Base-by-base conservation (phyloP, 2,329 filamentous ascomycete species). In the Xylaria sp. region DNA sequence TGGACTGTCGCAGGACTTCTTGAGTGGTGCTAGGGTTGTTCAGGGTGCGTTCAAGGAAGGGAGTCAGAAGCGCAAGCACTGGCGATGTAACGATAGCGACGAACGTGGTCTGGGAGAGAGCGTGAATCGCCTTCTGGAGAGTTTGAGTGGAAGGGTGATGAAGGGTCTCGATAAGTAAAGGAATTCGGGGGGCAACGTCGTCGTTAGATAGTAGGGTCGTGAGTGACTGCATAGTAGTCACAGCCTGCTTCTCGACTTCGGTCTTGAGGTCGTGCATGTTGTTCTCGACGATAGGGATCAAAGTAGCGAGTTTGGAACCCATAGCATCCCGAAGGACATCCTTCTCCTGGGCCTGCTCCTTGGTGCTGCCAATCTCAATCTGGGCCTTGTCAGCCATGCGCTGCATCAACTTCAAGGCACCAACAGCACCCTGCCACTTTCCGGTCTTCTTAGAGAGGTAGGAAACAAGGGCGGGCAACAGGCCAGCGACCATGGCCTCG, bases 361-460 rank as follows among this genome's bases (percentile, higher is more conserved):
- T 88, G 70, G 85, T 90, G 66, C 74, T 77, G 61, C 90, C 92
- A 63, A 90, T 84, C 58, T 88, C 87, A 74, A 95, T 86, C 81
- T 95, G 89, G 47, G 93, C 90, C 80, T 95, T 96, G 73, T 96
- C 90, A 52, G 94, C 94, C 88, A 97, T 96, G 75, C 87, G 91
- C 73, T 94, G 92, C 60, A 99, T 78, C 64, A 97, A 76, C 74
- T 89, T 86, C 72, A 89, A 88, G 51, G 91, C 94, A 62, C 89
- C 92, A 56, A 97, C 90, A 13, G 90, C 91, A 62, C 94, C 94
- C 77, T 99, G 94, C 94, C 94, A 99, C 78, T 99, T 99, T 66
- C 91, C 92, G 13, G 91, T 89, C 71, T 85, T 86, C 77, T 91
- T 95, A 71, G 81, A 80, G 35, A 99, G 81, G 73, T 97, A 97